Conservation (phyloP, 2,329 filamentous ascomycete genomes). For the Monilinia laxa region DNA sequence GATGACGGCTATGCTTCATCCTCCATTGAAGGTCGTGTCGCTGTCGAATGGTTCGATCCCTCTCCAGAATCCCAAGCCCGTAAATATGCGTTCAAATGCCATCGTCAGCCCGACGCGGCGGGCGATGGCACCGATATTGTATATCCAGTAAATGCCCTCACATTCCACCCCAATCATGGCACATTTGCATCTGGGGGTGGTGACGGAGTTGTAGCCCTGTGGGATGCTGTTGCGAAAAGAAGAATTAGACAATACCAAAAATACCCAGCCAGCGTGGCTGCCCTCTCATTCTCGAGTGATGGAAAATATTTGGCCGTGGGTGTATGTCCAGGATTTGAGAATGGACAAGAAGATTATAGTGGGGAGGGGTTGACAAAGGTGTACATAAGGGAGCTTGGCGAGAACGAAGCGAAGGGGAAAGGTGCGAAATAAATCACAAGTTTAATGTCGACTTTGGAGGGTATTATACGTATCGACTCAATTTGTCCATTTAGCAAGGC, state of each 20-base stretch:
- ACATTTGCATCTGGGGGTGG: conserved; percentile 72
- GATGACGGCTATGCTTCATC: conserved; percentile 90
- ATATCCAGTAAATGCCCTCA: conserved; percentile 69
- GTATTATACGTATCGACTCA: conserved; percentile 5
- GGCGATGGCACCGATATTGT: conserved; percentile 63
- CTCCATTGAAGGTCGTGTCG: conserved; percentile 91
- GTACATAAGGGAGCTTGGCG: conserved; percentile 77
- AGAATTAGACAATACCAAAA: conserved; percentile 69
- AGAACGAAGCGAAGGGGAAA: conserved; percentile 67
- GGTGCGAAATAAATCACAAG: conserved; percentile 34
- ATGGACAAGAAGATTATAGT: conserved; percentile 72
- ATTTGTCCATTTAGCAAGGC: conserved; percentile 27
- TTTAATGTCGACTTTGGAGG: conserved; percentile 5
- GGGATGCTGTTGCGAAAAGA: conserved; percentile 71
- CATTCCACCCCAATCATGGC: conserved; percentile 64
- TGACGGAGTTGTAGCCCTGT: conserved; percentile 69
- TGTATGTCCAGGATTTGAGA: conserved; percentile 67
- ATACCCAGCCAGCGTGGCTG: conserved; percentile 61
- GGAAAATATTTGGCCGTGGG: conserved; percentile 65
- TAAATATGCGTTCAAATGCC: conserved; percentile 99
- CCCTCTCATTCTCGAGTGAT: conserved; percentile 61
- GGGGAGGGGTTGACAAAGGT: conserved; percentile 74
- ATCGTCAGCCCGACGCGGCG: conserved; percentile 70
- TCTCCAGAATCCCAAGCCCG: conserved; percentile 80
- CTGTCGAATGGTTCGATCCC: conserved; percentile 97